Base-by-base conservation (phyloP, 108 stramenopile genomes). In the Cyclostephanos tholiformis region DNA sequence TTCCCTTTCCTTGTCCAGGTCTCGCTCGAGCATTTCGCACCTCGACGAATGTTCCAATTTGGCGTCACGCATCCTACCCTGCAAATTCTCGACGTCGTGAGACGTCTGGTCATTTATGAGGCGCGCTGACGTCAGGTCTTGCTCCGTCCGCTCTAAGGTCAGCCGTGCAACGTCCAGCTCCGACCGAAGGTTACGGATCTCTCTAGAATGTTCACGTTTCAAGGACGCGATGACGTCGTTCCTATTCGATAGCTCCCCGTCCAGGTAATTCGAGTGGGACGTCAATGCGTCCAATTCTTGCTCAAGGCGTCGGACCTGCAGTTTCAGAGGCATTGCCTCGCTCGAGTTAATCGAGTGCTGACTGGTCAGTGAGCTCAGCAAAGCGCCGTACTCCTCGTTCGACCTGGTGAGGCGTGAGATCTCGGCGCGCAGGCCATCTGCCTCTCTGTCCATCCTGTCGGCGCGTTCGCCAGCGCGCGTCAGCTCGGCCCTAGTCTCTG, bases 261-360 rank as follows among this genome's bases (percentile, higher is more conserved):
- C 85, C 52, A 95, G 69, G 83, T 91, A 91, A 26, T 79, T 79
- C 26, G 84, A 82, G 61, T 95, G 90, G 6, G 86, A 58, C 3
- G 83, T 74, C 22, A 95, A 30, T 8, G 83, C 69, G 14, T 89
- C 88, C 12, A 93, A 59, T 83, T 95, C 94, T 32, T 82, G 86
- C 46, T 82, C 74, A 11, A 92, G 69, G 9, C 94, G 85, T 50
- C 90, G 79, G 11, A 71, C 72, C 75, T 95, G 83, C 43, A 87
- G 85, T 56, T 81, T 65, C 2, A 95, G 71, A 2, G 94, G 94
- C 22, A 90, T 76, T 14, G 86, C 80, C 30, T 84, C 72, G 2
- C 89, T 88, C 16, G 88, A 75, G 14, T 77, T 75, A 4, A 89
- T 59, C 48, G 89, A 87, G 30, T 76, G 43, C 55, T 87, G 63